Conservation (phyloP, 2,329 filamentous ascomycete species). For the Diaporthe sp. region DNA sequence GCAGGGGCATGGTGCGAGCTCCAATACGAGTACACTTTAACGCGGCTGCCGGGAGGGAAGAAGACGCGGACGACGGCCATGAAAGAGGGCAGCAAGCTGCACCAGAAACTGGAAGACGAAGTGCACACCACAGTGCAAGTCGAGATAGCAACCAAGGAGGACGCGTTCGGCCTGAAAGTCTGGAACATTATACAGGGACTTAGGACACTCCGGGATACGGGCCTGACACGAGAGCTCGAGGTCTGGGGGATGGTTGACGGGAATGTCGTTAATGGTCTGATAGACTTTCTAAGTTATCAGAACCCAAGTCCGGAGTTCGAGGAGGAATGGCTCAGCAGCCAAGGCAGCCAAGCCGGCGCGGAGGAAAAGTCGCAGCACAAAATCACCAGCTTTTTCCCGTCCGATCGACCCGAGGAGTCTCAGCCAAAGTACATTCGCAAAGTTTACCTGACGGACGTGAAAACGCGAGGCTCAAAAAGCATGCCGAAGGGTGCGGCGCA, state of each 20-base stretch:
- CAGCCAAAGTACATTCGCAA: constrained; percentile 43
- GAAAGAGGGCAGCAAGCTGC: constrained; percentile 84
- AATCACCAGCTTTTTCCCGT: constrained; percentile 58
- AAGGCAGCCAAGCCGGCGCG: constrained; percentile 49
- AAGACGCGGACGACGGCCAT: constrained; percentile 85
- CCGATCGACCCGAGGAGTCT: constrained; percentile 31
- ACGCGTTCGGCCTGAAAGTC: constrained; percentile 83
- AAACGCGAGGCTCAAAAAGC: constrained; percentile 79
- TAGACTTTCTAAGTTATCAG: constrained; percentile 85
- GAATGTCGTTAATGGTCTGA: constrained; percentile 88
- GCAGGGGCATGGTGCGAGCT: constrained; percentile 96
- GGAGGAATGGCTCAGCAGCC: constrained; percentile 62
- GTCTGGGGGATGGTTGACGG: constrained; percentile 89
- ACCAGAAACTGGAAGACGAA: constrained; percentile 87
- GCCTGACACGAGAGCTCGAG: constrained; percentile 81
- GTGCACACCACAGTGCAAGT: constrained; percentile 84
- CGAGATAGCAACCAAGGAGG: constrained; percentile 80
- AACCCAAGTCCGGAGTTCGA: constrained; percentile 82
- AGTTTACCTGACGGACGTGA: constrained; percentile 88
- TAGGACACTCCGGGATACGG: constrained; percentile 77
- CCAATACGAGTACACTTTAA: constrained; percentile 91
- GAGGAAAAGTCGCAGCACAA: constrained; percentile 50
- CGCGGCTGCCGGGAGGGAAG: constrained; percentile 76
- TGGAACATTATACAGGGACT: constrained; percentile 95
- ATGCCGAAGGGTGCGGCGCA: constrained; percentile 76